Evolutionary conservation across 352 stramenopile species (phyloP).

Genomic region (Albugo laibachii): DNA sequence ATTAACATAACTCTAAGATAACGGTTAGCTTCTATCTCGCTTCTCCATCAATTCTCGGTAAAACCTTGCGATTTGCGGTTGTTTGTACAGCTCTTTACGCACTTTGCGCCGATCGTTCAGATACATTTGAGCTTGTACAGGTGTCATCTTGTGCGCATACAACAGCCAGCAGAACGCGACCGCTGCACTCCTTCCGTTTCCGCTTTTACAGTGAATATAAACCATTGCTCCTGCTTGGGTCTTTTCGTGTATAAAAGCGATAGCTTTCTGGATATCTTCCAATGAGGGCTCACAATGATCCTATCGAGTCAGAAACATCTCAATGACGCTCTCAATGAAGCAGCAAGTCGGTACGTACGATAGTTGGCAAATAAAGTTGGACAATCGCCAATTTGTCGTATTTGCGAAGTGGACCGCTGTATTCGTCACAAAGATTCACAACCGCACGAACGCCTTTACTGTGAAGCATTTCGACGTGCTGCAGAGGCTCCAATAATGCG

Average conservation of each 20-base stretch:
- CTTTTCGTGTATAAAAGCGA: slow-evolving; percentile 83
- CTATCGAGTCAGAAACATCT: slow-evolving; percentile 10
- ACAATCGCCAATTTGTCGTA: slow-evolving; percentile 81
- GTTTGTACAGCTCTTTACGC: slow-evolving; percentile 73
- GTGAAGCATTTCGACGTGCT: slow-evolving; percentile 64
- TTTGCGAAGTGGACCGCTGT: slow-evolving; percentile 62
- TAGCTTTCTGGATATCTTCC: slow-evolving; percentile 35
- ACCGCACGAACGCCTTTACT: slow-evolving; percentile 75
- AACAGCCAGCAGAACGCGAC: slow-evolving; percentile 86
- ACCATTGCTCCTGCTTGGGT: slow-evolving; percentile 66
- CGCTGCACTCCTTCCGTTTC: slow-evolving; percentile 84
- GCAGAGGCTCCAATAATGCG: slow-evolving; percentile 79
- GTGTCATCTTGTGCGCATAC: slow-evolving; percentile 39
- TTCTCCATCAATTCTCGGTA: slow-evolving; percentile 19
- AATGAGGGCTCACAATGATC: slow-evolving; percentile 73
- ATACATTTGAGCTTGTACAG: slow-evolving; percentile 70
- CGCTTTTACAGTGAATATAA: slow-evolving; percentile 94
- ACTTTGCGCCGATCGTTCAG: slow-evolving; percentile 79
- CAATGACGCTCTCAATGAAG: background rate
- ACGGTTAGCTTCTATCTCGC: too few species aligned
- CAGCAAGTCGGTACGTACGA: slow-evolving; percentile 41
- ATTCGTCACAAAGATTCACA: slow-evolving; percentile 94
- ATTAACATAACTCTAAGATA: too few species aligned
- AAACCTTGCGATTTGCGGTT: slow-evolving; percentile 74
- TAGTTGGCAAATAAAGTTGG: slow-evolving; percentile 78